These are phyloP conservation scores for Malbranchea cinnamomea DNA, from an alignment of 2,329 filamentous ascomycete genomes.

Conservation along the genomic window DNA sequence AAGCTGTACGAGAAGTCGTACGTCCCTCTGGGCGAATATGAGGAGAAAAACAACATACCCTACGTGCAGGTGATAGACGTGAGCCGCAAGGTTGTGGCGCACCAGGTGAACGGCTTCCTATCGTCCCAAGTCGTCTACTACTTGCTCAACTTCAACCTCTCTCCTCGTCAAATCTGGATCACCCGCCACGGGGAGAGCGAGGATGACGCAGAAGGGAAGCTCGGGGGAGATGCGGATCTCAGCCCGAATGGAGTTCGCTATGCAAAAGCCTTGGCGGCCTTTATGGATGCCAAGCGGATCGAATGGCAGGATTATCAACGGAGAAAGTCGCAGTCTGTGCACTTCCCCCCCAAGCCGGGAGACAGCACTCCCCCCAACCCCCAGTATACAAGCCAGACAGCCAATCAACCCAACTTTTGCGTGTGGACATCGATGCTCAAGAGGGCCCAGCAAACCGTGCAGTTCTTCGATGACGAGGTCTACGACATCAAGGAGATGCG, in stretches of 20 bases:
- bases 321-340: conserved; percentile 57
- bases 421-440: conserved; percentile 98
- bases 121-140: conserved; percentile 89
- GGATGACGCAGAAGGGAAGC: conserved; percentile 76
- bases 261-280: conserved; percentile 61
- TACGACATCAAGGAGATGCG: conserved; percentile 96
- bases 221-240: conserved; percentile 78
- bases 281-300: conserved; percentile 66
- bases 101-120: conserved; percentile 81
- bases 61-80: conserved; percentile 98
- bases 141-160: conserved; percentile 89
- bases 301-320: conserved; percentile 75
- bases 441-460: conserved; percentile 72
- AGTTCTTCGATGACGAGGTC: conserved; percentile 88
- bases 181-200: conserved; percentile 83
- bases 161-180: conserved; percentile 94
- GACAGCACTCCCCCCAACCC: conserved; percentile 93
- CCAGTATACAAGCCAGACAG: conserved; percentile 42
- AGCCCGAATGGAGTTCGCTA: conserved; percentile 70
- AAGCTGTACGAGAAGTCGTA: conserved; percentile 90
- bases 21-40: conserved; percentile 74
- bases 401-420: conserved; percentile 63
- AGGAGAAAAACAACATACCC: conserved; percentile 79
- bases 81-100: conserved; percentile 80
- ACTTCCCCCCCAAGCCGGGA: conserved; percentile 79